Evolutionary conservation across 139 green algal species (phyloP).

Genomic region (Chlamydomonas schloesseri): DNA sequence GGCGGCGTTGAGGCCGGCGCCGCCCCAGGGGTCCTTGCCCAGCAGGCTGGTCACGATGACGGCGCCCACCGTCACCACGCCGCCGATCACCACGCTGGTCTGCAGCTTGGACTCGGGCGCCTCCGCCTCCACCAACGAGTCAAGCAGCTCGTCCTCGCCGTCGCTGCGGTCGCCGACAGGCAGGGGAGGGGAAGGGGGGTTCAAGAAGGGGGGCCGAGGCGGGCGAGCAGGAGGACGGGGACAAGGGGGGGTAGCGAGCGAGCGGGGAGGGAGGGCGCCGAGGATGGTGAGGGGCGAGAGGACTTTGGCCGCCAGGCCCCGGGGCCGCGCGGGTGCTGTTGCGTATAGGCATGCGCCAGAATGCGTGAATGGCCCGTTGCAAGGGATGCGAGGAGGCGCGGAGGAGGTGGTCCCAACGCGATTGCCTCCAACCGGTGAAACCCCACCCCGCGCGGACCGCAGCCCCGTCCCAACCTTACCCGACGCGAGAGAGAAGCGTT

Average conservation of each 20-base stretch:
- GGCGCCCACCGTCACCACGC: not conserved
- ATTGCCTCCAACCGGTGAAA: too few species aligned
- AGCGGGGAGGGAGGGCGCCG: too few species aligned
- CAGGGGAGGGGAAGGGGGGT: not conserved
- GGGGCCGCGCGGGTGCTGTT: too few species aligned
- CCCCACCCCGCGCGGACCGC: too few species aligned
- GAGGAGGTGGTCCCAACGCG: not conserved
- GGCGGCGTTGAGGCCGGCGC: not conserved
- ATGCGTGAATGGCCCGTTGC: not conserved
- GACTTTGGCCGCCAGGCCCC: too few species aligned
- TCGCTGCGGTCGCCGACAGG: not conserved
- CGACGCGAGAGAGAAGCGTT: conserved; percentile 21
- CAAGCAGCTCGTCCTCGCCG: conserved; percentile 49
- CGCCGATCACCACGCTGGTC: conserved; percentile 18
- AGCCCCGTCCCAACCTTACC: not conserved
- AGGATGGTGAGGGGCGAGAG: too few species aligned
- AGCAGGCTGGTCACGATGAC: conserved; percentile 35
- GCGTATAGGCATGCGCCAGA: too few species aligned
- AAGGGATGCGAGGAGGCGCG: not conserved
- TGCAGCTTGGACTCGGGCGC: conserved; percentile 44
- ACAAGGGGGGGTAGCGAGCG: too few species aligned
- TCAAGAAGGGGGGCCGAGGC: too few species aligned
- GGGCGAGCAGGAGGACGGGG: too few species aligned
- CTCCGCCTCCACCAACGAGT: conserved; percentile 44
- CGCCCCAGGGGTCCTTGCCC: conserved; percentile 54